phyloP scores from a whole-genome alignment of 495 filamentous ascomycete species.

The Hypoxylon subgilvum region DNA sequence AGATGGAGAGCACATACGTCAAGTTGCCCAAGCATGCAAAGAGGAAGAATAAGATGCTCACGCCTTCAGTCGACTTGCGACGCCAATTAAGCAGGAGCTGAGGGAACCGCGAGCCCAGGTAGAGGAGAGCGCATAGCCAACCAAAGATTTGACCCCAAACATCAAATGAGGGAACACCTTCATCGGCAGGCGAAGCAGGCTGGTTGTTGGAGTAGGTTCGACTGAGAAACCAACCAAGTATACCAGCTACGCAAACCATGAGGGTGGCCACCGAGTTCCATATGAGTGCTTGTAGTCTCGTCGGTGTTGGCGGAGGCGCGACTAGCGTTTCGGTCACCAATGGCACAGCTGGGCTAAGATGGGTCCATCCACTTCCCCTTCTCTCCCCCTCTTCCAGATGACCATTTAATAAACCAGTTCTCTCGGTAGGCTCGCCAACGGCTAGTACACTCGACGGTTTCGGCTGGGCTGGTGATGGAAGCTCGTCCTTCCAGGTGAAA shows the following conservation, averaged over 20 bases:
- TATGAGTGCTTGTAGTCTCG: slow-evolving; percentile 61
- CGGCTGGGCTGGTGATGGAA: slow-evolving; percentile 36
- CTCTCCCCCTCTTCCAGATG: slow-evolving; percentile 47
- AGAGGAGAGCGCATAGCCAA: slow-evolving; percentile 83
- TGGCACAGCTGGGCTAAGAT: slow-evolving; percentile 82
- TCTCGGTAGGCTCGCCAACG: slow-evolving; percentile 47
- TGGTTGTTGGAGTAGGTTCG: slow-evolving; percentile 39
- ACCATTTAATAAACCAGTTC: slow-evolving; percentile 46
- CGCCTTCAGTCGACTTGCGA: slow-evolving; percentile 87
- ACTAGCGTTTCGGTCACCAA: slow-evolving; percentile 53
- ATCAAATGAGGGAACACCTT: slow-evolving; percentile 64
- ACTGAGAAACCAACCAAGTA: slow-evolving; percentile 85
- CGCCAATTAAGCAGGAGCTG: slow-evolving; percentile 89
- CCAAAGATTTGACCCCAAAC: slow-evolving; percentile 83
- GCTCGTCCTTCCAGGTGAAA: slow-evolving; percentile 70
- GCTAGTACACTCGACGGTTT: slow-evolving; percentile 19
- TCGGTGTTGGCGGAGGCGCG: slow-evolving; percentile 48
- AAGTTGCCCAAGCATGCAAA: slow-evolving; percentile 95
- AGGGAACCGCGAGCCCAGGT: slow-evolving; percentile 85
- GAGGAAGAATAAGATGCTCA: slow-evolving; percentile 91
- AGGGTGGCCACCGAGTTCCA: slow-evolving; percentile 76
- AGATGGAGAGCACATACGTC: slow-evolving; percentile 89
- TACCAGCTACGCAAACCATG: slow-evolving; percentile 80
- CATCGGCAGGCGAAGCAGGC: slow-evolving; percentile 21
- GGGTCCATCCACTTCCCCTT: slow-evolving; percentile 59